These are phyloP conservation scores for Penicillium sp. DNA, from an alignment of 2,329 filamentous ascomycete species.

Conservation along the genomic window DNA sequence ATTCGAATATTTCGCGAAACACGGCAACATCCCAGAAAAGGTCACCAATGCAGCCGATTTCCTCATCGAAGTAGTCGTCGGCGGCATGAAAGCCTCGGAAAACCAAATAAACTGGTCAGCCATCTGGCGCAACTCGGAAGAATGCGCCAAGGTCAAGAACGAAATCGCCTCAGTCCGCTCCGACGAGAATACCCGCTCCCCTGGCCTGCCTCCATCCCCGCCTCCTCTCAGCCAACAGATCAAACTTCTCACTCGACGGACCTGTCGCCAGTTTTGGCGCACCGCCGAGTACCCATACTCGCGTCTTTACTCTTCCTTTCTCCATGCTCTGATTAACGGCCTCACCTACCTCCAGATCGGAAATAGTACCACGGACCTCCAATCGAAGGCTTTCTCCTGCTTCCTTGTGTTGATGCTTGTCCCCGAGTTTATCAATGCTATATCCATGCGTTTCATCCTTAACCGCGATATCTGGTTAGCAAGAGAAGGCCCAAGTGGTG, in stretches of 20 bases:
- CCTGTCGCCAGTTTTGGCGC: slow-evolving; percentile 68
- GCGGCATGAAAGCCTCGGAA: slow-evolving; percentile 50
- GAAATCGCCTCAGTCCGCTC: slow-evolving; percentile 62
- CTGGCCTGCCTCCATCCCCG: slow-evolving; percentile 42
- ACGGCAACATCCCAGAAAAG: slow-evolving; percentile 60
- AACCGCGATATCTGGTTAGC: slow-evolving; percentile 68
- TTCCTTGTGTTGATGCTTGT: slow-evolving; percentile 63
- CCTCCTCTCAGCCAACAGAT: slow-evolving; percentile 57
- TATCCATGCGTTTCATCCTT: slow-evolving; percentile 68
- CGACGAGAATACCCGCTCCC: slow-evolving; percentile 39
- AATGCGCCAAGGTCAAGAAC: slow-evolving; percentile 55
- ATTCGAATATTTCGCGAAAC: slow-evolving; percentile 61
- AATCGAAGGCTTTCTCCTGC: slow-evolving; percentile 66
- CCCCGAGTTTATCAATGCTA: slow-evolving; percentile 66
- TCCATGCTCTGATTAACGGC: slow-evolving; percentile 69
- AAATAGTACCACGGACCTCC: slow-evolving; percentile 62
- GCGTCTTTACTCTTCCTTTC: slow-evolving; percentile 65
- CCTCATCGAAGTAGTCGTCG: slow-evolving; percentile 59
- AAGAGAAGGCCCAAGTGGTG: slow-evolving; percentile 65
- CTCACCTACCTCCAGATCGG: slow-evolving; percentile 70
- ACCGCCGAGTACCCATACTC: slow-evolving; percentile 71
- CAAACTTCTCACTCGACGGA: slow-evolving; percentile 62
- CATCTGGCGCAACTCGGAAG: slow-evolving; percentile 62
- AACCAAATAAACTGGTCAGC: slow-evolving; percentile 63
- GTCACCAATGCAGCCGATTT: slow-evolving; percentile 61